Evolutionary conservation across 768 basidiomycete species (phyloP), one percentile per base, ranked within the genome.

Genomic region (Tulasnella sp.): DNA sequence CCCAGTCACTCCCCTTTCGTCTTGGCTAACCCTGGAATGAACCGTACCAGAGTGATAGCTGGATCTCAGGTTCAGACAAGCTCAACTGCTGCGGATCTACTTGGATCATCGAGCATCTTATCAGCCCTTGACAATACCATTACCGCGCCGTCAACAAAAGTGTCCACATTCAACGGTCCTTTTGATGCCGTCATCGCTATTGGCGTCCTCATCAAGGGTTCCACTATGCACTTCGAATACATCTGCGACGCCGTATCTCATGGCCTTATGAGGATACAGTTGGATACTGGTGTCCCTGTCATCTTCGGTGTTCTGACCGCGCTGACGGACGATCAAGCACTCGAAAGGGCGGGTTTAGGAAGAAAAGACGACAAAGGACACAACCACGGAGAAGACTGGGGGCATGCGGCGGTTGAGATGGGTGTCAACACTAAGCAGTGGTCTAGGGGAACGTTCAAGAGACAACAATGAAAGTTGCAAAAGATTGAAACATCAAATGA

Each of bases 201-300:
- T 67, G 96, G 96, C 12, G 92, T 94, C 38, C 84, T 99, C 69
- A 96, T 99, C 77, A 99, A 99, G 70, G 94, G 96, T 53, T 77
- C 82, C 0, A 98, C 96, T 17, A 96, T 96, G 92, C 96, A 99
- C 74, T 99, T 98, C 71, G 96, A 99, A 71, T 99, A 99, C 78
- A 99, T 98, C 71, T 88, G 81, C 71, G 92, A 97, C 66, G 81
- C 83, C 62, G 93, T 97, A 60, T 83, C 91, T 43, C 87, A 97
- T 66, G 92, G 84, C 45, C 76, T 99, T 63, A 99, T 98, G 96
- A 81, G 80, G 66, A 82, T 97, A 21, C 92, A 94, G 72, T 75
- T 97, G 65, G 94, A 98, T 71, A 84, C 87, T 1, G 92, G 92
- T 15, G 81, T 88, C 22, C 96, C 96, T 0, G 88, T 98, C 66